Conservation (phyloP, 1,284 basidiomycete genomes). For the Tausonia pullulans region DNA sequence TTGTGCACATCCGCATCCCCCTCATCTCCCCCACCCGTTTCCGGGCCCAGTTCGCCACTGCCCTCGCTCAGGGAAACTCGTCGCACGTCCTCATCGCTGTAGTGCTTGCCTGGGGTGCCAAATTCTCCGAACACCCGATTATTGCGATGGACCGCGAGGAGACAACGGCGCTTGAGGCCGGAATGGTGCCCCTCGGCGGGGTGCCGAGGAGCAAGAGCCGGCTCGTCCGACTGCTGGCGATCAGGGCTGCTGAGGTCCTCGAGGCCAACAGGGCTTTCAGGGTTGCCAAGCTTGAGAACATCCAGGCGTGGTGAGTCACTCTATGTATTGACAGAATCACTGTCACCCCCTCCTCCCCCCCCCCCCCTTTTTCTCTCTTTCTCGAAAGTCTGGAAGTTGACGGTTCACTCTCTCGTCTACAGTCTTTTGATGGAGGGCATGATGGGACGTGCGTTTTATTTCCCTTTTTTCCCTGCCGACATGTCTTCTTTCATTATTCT, state of each 20-base stretch:
- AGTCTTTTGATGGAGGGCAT: slow-evolving; percentile 27
- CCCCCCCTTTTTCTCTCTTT: background rate
- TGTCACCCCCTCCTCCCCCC: no score
- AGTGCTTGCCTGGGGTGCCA: slow-evolving; percentile 83
- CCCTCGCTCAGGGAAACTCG: slow-evolving; percentile 36
- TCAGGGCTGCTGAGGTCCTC: slow-evolving; percentile 66
- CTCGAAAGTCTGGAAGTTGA: background rate
- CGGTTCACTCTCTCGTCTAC: background rate
- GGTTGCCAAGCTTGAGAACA: slow-evolving; percentile 64
- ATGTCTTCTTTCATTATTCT: background rate
- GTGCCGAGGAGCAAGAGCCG: slow-evolving; percentile 46
- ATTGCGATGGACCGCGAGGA: slow-evolving; percentile 63
- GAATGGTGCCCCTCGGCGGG: background rate
- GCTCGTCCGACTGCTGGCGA: slow-evolving; percentile 62
- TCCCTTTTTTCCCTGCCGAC: background rate
- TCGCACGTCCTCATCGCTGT: slow-evolving; percentile 69
- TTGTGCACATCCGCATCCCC: slow-evolving; percentile 70
- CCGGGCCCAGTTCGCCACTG: slow-evolving; percentile 39
- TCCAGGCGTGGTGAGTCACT: slow-evolving; percentile 29
- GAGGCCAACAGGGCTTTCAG: slow-evolving; percentile 76
- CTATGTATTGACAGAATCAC: no score
- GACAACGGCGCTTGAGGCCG: background rate
- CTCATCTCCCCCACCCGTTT: slow-evolving; percentile 67
- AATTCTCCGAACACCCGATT: slow-evolving; percentile 71
- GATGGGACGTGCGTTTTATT: slow-evolving; percentile 26